phyloP scores from a whole-genome alignment of 176 grass and related monocot species.

The Zea luxurians region DNA sequence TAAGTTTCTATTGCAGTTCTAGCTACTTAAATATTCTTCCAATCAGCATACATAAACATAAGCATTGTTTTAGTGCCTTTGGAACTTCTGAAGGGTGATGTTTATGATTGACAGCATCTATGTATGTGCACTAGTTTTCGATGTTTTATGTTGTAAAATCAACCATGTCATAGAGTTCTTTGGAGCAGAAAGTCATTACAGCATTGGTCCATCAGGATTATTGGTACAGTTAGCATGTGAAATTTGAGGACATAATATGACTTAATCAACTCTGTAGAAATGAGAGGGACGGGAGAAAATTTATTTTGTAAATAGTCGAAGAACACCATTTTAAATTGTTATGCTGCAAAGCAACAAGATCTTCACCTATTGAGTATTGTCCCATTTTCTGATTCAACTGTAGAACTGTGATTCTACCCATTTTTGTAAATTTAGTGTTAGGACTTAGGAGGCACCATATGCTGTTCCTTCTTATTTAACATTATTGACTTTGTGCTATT shows the following conservation, averaged over 20 bases:
- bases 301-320: not conserved
- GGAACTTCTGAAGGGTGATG: not conserved
- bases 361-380: not conserved
- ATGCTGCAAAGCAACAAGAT: not conserved
- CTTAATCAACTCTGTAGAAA: not conserved
- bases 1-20: conserved; percentile 14
- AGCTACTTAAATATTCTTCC: conserved; percentile 3
- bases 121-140: not conserved
- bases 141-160: not conserved
- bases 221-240: not conserved
- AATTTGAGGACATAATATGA: conserved; percentile 4
- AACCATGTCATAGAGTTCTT: not conserved
- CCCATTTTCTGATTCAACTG: not conserved
- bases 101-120: not conserved
- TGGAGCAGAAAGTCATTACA: not conserved
- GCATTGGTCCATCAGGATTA: not conserved
- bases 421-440: not conserved
- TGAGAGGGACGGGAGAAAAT: not conserved
- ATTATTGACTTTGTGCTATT: not conserved
- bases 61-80: conserved; percentile 21
- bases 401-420: not conserved
- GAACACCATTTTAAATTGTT: not conserved
- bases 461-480: not conserved
- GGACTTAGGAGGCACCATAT: not conserved
- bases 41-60: not conserved